These are phyloP conservation scores for Brasilioporus rufonigricans DNA, from an alignment of 768 basidiomycete genomes.

Conservation along the genomic window DNA sequence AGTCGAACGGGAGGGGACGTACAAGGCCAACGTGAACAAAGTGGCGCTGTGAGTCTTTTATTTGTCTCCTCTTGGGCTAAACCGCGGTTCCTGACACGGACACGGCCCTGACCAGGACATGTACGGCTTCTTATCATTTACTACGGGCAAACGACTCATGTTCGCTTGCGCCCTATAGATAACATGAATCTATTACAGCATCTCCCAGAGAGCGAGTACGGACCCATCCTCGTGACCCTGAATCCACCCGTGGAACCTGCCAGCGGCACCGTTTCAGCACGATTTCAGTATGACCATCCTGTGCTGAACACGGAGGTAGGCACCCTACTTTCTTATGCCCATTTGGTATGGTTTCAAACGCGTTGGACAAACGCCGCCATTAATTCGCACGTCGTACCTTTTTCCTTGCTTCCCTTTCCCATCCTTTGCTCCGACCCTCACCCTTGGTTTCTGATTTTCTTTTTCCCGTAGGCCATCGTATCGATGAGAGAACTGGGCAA, in stretches of 20 bases:
- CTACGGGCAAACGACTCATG: no score
- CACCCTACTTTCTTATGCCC: background rate
- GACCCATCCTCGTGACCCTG: conserved; percentile 64
- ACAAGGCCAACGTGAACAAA: conserved; percentile 50
- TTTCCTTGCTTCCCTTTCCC: background rate
- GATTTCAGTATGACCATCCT: no score
- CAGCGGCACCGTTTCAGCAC: conserved; percentile 46
- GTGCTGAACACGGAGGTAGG: conserved; percentile 54
- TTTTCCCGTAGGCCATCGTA: conserved; percentile 41
- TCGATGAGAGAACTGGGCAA: conserved; percentile 50
- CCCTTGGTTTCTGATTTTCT: background rate
- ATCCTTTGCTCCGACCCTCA: background rate
- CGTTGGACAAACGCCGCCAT: background rate
- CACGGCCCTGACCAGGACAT: no score
- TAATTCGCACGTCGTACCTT: no score
- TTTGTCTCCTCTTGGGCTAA: no score
- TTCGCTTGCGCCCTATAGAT: conserved; percentile 37
- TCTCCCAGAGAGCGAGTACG: conserved; percentile 51
- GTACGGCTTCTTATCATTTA: no score
- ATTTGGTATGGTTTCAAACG: background rate
- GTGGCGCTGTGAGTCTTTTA: conserved; percentile 54
- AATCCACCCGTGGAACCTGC: conserved; percentile 56
- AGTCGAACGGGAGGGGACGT: conserved; percentile 32
- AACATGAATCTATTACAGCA: conserved; percentile 78
- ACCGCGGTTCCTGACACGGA: no score